Evolutionary conservation across 352 stramenopile genomes (phyloP).

Genomic region (Phytophthora pinifolia): DNA sequence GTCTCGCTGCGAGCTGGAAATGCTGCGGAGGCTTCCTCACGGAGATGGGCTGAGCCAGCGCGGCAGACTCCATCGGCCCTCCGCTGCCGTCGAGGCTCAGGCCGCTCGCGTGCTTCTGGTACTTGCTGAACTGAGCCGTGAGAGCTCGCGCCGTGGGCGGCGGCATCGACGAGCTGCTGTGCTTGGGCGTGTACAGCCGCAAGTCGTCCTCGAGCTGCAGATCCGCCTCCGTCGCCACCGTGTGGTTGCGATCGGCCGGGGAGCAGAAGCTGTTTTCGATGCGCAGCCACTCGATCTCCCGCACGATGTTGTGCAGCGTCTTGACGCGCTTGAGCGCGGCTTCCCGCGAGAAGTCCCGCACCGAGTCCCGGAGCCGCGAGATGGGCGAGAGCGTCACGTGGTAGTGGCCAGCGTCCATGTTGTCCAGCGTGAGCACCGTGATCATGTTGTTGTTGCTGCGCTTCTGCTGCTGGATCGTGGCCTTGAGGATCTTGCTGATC

Average conservation of each 20-base stretch:
- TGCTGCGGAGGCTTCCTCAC: slow-evolving; percentile 33
- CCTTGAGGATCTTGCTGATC: slow-evolving; percentile 77
- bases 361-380: slow-evolving; percentile 63
- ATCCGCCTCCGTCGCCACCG: slow-evolving; percentile 46
- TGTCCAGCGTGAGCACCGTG: slow-evolving; percentile 75
- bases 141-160: slow-evolving; percentile 33
- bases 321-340: slow-evolving; percentile 82
- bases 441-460: slow-evolving; percentile 80
- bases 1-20: slow-evolving; percentile 41
- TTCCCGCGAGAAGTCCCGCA: slow-evolving; percentile 68
- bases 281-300: slow-evolving; percentile 82
- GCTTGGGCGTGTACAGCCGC: slow-evolving; percentile 63
- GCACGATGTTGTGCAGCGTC: slow-evolving; percentile 74
- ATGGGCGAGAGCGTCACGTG: slow-evolving; percentile 85
- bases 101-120: slow-evolving; percentile 28
- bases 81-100: slow-evolving; percentile 11
- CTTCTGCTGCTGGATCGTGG: slow-evolving; percentile 77
- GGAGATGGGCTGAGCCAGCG: slow-evolving; percentile 22
- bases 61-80: slow-evolving; percentile 25
- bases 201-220: slow-evolving; percentile 61
- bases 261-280: slow-evolving; percentile 86
- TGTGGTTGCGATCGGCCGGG: slow-evolving; percentile 71
- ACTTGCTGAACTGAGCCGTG: slow-evolving; percentile 35
- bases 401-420: slow-evolving; percentile 87
- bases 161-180: slow-evolving; percentile 37